Base-by-base conservation (phyloP, 2,329 filamentous ascomycete genomes). In the Nigrospora oryzae region DNA sequence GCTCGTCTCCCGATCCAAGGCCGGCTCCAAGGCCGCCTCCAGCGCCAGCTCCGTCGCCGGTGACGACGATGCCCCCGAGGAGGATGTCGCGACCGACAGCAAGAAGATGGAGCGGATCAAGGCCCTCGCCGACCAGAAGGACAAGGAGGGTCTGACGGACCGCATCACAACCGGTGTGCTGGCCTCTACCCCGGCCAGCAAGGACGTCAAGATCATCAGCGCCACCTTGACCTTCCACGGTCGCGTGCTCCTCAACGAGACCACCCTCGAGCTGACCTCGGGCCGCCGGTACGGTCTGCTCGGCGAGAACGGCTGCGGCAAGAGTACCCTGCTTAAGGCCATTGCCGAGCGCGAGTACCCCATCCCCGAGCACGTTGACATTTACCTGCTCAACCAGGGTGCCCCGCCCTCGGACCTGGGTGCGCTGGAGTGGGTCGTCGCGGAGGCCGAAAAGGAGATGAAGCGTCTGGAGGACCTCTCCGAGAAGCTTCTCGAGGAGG, bases 231-330 rank as follows among this genome's bases (percentile, higher is more conserved):
- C 96, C 52, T 98, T 98, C 81, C 94, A 98, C 77, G 93, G 94
- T 59, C 89, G 86, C 58, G 93, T 97, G 56, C 83, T 98, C 49
- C 87, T 98, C 70, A 91, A 84, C 63, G 93, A 98, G 69, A 87
- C 87, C 52, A 94, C 84, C 42, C 77, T 98, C 66, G 94, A 98
- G 70, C 78, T 98, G 61, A 91, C 86, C 65, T 93, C 89, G 65
- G 89, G 86, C 54, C 86, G 90, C 60, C 83, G 93, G 60, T 98
- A 98, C 65, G 93, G 93, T 66, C 76, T 98, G 47, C 74, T 98
- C 53, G 93, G 93, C 62, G 93, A 98, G 79, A 98, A 98, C 84
- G 93, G 93, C 54, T 98, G 93, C 69, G 93, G 93, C 67, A 98
- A 98, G 79, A 94, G 87, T 53, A 98, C 93, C n/a, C 71, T 98